phyloP scores from a whole-genome alignment of 2,329 filamentous ascomycete genomes.

The Fusarium nelsonii region DNA sequence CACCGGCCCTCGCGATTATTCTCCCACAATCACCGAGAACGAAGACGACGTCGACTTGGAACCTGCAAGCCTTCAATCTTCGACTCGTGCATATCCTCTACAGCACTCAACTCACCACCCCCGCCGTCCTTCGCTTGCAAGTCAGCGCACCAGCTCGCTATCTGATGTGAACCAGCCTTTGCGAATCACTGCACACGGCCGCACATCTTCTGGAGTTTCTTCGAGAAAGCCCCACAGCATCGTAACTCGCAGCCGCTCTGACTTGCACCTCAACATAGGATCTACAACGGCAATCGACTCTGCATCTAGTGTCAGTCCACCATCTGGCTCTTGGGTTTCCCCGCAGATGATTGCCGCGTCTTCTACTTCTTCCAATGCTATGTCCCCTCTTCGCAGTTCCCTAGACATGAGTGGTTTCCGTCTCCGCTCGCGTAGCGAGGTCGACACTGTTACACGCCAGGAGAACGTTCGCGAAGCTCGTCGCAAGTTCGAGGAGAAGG shows the following conservation, averaged over 20 bases:
- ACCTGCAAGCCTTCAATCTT: slow-evolving; percentile 33
- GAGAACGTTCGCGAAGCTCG: slow-evolving; percentile 72
- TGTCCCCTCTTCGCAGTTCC: slow-evolving; percentile 68
- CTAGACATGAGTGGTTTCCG: slow-evolving; percentile 70
- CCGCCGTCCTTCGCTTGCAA: slow-evolving; percentile 51
- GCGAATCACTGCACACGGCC: slow-evolving; percentile 47
- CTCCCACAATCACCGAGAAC: slow-evolving; percentile 67
- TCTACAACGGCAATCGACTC: slow-evolving; percentile 47
- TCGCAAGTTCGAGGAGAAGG: slow-evolving; percentile 72
- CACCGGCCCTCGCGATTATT: slow-evolving; percentile 62
- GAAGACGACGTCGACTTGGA: slow-evolving; percentile 58
- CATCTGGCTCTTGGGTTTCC: slow-evolving; percentile 45
- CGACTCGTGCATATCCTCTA: slow-evolving; percentile 37
- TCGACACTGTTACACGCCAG: slow-evolving; percentile 66
- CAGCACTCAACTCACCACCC: slow-evolving; percentile 35
- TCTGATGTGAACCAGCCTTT: slow-evolving; percentile 52
- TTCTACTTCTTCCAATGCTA: slow-evolving; percentile 53
- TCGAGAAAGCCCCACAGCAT: slow-evolving; percentile 56
- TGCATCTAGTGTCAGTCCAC: slow-evolving; percentile 47
- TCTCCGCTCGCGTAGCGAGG: slow-evolving; percentile 70
- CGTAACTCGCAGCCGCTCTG: slow-evolving; percentile 59
- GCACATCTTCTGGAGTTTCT: slow-evolving; percentile 49
- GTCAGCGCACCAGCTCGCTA: slow-evolving; percentile 52
- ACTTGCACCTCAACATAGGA: slow-evolving; percentile 57
- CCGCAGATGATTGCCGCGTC: slow-evolving; percentile 42